Evolutionary conservation across 345 rosid genomes (phyloP).

Genomic region (Noccaea bulbosa): DNA sequence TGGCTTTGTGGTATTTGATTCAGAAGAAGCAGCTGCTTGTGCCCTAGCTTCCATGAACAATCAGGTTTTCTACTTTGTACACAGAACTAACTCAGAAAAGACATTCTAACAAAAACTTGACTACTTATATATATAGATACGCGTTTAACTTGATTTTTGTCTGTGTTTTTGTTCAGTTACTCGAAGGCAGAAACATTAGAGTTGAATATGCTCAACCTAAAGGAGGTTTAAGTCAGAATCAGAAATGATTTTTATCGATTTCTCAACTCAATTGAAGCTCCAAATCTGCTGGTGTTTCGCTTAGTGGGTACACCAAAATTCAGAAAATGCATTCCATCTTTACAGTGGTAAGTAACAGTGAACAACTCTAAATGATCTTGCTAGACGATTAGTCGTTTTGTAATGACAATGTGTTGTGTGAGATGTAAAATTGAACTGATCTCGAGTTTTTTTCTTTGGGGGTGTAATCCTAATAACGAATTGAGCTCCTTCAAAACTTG

Average conservation of each 20-base stretch:
- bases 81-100: too few species aligned
- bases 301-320: neutral
- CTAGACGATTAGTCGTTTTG: neutral
- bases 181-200: constrained; percentile 72
- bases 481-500: too few species aligned
- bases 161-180: constrained; percentile 45
- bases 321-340: neutral
- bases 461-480: too few species aligned
- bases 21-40: constrained; percentile 58
- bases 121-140: too few species aligned
- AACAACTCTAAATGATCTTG: neutral
- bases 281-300: neutral
- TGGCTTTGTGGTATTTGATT: constrained; percentile 64
- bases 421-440: too few species aligned
- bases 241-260: neutral
- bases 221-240: constrained; percentile 17
- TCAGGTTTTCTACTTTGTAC: constrained; percentile 47
- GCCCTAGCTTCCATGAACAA: constrained; percentile 71
- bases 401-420: neutral
- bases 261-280: neutral
- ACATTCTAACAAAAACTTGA: too few species aligned
- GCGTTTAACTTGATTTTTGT: too few species aligned
- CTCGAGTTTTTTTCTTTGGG: too few species aligned
- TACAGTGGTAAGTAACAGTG: constrained; percentile 1
- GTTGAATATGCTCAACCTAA: constrained; percentile 56